These are phyloP conservation scores for Penicillium antarcticum DNA, from an alignment of 495 filamentous ascomycete genomes.

Conservation along the genomic window DNA sequence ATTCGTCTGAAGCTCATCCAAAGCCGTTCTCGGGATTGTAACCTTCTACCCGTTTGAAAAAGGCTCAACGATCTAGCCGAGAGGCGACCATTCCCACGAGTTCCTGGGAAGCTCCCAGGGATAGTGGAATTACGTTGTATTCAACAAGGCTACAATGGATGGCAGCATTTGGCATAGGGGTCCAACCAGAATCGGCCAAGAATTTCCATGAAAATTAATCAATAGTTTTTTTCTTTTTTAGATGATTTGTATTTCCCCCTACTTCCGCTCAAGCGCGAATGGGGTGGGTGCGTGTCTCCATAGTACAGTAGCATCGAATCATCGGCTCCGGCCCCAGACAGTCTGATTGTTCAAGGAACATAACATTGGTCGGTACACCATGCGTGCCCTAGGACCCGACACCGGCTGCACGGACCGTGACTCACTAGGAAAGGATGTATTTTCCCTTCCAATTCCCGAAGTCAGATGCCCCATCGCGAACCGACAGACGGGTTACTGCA, in stretches of 20 bases:
- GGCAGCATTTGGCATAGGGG: slow-evolving; percentile 30
- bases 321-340: slow-evolving; percentile 18
- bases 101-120: slow-evolving; percentile 35
- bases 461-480: slow-evolving; percentile 39
- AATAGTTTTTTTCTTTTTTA: background rate
- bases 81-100: slow-evolving; percentile 28
- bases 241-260: slow-evolving; percentile 8
- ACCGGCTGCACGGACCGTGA: slow-evolving; percentile 27
- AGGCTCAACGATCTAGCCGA: slow-evolving; percentile 9
- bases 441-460: slow-evolving; percentile 28
- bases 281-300: slow-evolving; percentile 9
- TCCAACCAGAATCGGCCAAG: slow-evolving; percentile 22
- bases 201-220: background rate
- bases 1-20: background rate
- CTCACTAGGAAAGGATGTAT: slow-evolving; percentile 20
- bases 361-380: slow-evolving; percentile 28
- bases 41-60: slow-evolving; percentile 2
- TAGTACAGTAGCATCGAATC: slow-evolving; percentile 29
- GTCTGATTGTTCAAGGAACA: slow-evolving; percentile 31
- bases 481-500: slow-evolving; percentile 39
- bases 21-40: background rate
- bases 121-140: slow-evolving; percentile 25
- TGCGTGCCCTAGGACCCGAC: slow-evolving; percentile 28
- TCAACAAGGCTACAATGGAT: slow-evolving; percentile 23
- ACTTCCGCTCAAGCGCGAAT: slow-evolving; percentile 8